Base-by-base conservation (phyloP, 352 stramenopile genomes). In the Poterioochromonas sp. region DNA sequence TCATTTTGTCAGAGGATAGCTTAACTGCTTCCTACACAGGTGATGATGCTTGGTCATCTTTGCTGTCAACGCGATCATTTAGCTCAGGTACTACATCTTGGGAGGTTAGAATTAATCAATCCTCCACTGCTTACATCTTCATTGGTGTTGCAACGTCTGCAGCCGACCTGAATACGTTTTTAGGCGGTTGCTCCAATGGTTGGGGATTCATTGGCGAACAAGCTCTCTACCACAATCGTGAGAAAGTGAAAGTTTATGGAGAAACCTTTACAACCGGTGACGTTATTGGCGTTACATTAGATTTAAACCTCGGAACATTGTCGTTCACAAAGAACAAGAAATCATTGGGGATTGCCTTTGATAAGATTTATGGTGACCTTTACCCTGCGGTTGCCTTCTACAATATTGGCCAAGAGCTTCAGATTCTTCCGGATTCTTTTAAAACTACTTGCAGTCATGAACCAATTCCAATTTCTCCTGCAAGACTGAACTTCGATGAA, bases 131-230 rank as follows among this genome's bases (percentile, higher is more conserved):
- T 15, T 97, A 98, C 83, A 81, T 99, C 0, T 99, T 99, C 82
- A 85, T 99, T 69, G 96, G 96, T 0, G 90, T 99, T 8, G 91
- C 93, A 0, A 97, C 90, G 18, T 84, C 88, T 22, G 86, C 90
- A 63, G 91, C 90, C 0, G 97, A 94, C 80, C 83, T 93, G 20
- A 91, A 94, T 62, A 98, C 93, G 1, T 99, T 98, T 82, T 86
- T 99, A 32, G 96, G 96, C 0, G 91, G 94, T 11, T 95, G 98
- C 76, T 91, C 95, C 40, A 88, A 98, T 53, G 96, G 94, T 0
- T 99, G 95, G 95, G 96, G 96, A 11, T 96, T 97, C 73, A 99
- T 99, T 73, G 96, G 94, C 0, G 96, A 98, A 71, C 94, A 97
- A 81, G 94, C 94, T n/a, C 84, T 99, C 20, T 99, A 98, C 83